Conservation (phyloP, 2,329 filamentous ascomycete species). For the Aspergillus sclerotialis region DNA sequence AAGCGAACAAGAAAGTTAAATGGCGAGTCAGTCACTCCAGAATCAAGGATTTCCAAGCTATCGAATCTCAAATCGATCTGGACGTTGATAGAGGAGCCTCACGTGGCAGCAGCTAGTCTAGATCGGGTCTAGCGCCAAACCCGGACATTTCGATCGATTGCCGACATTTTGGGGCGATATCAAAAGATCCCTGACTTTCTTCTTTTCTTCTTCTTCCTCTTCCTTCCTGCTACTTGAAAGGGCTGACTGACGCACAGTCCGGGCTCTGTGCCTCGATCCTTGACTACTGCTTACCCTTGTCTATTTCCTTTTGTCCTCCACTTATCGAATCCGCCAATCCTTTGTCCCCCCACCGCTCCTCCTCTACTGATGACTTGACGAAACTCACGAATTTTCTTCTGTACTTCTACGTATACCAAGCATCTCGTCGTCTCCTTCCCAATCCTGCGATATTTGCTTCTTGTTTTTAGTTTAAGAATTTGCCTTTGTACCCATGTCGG, state of each 20-base stretch:
- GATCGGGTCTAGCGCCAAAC: conserved; percentile 1
- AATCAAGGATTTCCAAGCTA: too few relatives aligned
- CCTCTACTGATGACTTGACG: conserved; percentile 33
- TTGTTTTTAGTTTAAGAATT: conserved; percentile 2
- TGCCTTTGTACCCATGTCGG: conserved; percentile 2
- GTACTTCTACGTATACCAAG: conserved; percentile 20
- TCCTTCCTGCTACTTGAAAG: conserved; percentile 4
- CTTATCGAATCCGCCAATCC: conserved; percentile 5
- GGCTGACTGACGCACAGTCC: neutral
- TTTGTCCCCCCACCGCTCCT: conserved; percentile 11
- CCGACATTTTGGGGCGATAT: neutral
- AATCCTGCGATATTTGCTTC: conserved; percentile 6
- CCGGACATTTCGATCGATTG: neutral
- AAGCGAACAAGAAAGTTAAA: neutral
- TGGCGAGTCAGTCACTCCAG: too few relatives aligned
- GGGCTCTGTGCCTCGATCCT: neutral
- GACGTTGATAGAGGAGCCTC: too few relatives aligned
- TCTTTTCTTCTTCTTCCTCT: conserved; percentile 2
- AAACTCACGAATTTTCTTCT: conserved; percentile 34
- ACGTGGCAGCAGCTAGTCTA: conserved; percentile 1
- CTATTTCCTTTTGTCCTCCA: conserved; percentile 10
- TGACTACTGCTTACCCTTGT: conserved; percentile 6
- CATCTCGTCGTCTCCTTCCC: conserved; percentile 9
- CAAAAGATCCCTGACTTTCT: neutral
- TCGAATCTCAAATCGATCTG: too few relatives aligned